Base-by-base conservation (phyloP, 192 early-diverging fungal genomes). In the Backusella tarrabulga region DNA sequence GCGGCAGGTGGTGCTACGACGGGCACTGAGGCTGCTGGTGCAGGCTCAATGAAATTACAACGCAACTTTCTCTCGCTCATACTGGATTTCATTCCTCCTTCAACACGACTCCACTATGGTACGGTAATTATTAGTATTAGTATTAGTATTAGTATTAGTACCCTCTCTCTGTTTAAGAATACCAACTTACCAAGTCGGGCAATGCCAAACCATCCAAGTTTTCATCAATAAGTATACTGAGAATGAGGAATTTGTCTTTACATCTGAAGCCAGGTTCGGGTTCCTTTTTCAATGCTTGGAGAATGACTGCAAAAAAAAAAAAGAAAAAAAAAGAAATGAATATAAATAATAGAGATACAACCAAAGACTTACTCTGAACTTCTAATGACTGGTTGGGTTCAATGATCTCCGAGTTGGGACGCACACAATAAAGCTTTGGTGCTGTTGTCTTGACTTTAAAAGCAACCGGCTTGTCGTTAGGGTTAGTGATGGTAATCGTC, bases 381-480 rank as follows among this genome's bases (percentile, higher is more conserved):
- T 94, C 90, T 54, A 92, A 79, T 12, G 86, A 81, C 11, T 85
- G 73, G 23, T 91, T 85, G 5, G 97, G 88, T 32, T 88, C 88
- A 71, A 99, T 89, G 42, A 89, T 84, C 17, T 96, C 97, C 34
- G 92, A 89, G 82, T 97, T 99, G 54, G 97, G 97, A 23, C 95
- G 89, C 42, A 99, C 98, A 80, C 95, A 97, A 83, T 97, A 99
- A 76, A 95, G 92, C 85, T 95, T 97, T 44, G 98, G 98, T 2
- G 98, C 98, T 9, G 98, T 99, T 19, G 98, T 99, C 77, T 99
- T 99, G 80, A 99, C 94, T 81, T 99, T 98, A 89, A 97, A 99
- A n/a, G 95, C 94, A 36, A 97, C 86, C 1, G 94, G 87, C 46
- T 88, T 66, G 72, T 88, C 83, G 73, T 87, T 86, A 35, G 86